Evolutionary conservation across 352 stramenopile genomes (phyloP).

Genomic region (Pythium sukuiense): DNA sequence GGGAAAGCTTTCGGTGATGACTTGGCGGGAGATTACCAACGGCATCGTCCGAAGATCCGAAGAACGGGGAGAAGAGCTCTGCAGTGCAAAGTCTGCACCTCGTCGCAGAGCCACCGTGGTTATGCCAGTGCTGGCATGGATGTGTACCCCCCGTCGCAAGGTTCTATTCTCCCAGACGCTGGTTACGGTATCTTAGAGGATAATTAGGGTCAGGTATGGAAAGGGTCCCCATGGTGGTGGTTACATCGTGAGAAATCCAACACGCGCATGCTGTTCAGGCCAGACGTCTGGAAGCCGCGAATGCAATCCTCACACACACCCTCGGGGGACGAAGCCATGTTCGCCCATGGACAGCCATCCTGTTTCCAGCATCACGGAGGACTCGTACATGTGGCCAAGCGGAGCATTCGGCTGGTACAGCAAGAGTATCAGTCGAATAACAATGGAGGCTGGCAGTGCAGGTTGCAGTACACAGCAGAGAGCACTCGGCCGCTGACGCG

Average conservation of each 20-base stretch:
- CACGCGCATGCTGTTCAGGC: not conserved
- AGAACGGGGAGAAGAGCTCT: not conserved
- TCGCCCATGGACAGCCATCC: not conserved
- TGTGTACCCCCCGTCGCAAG: not conserved
- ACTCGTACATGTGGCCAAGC: too few species aligned
- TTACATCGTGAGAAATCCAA: not conserved
- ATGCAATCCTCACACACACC: not conserved
- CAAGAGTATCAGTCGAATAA: too few species aligned
- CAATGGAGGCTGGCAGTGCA: too few species aligned
- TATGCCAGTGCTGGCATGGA: too few species aligned
- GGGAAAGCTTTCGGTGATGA: not conserved
- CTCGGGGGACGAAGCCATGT: not conserved
- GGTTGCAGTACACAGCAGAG: not conserved
- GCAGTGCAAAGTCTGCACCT: not conserved
- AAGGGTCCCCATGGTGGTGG: too few species aligned
- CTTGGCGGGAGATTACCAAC: not conserved
- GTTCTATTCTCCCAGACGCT: slow-evolving; percentile 1
- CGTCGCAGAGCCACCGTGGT: not conserved
- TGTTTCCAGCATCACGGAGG: not conserved
- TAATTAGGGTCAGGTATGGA: too few species aligned
- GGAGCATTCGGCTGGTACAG: too few species aligned
- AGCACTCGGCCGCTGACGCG: slow-evolving; percentile 3
- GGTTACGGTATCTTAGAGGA: not conserved
- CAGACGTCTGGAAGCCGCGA: not conserved
- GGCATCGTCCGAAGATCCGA: too few species aligned